Base-by-base conservation (phyloP, 2,329 filamentous ascomycete species). In the Beauveria brongniartii region DNA sequence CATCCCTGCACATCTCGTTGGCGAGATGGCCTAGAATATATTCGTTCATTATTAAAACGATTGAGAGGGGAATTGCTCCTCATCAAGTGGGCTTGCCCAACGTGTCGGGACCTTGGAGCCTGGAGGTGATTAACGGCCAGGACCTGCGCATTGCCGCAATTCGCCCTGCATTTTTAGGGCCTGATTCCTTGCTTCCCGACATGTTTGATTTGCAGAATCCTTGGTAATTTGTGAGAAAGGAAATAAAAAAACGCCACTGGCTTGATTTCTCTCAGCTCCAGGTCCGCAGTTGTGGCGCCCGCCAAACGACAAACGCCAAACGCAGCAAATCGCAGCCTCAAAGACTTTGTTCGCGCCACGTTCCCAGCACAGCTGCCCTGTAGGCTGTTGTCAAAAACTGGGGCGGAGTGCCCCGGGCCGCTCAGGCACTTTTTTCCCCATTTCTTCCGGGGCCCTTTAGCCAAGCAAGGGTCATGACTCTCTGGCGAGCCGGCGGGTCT, bases 251-350 rank as follows among this genome's bases (percentile, higher is more conserved):
- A 40, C 16, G 44, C 44, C 55, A 41, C 44, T 2, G 24, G 24
- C 40, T 28, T 24, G 24, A 20, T n/a, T 46, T 14, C n/a, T 9
- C 22, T 51, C 47, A 51, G 34, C 56, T 52, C 37, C 26, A 51
- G 26, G 37, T 37, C 34, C 37, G 26, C 56, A 59, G 56, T 59
- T 59, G 56, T 59, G 56, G 56, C 56, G 56, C 34, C 37, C 26
- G 37, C 47, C 44, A 24, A 30, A 51, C 26, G 9, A 18, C 18
- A 20, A 34, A 18, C 41, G 20, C 53, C 8, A 24, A 24, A 24
- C 24, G 3, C 24, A 37, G 54, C 54, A 41, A 16, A 16, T 37
- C 28, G 3, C 34, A 18, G 5, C 34, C 12, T 14, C 34, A 37
- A 37, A 37, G 34, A 14, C 34, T 37, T 37, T 14, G 34, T 37